phyloP scores from a whole-genome alignment of 768 basidiomycete species.

The Lactarius quietus region DNA sequence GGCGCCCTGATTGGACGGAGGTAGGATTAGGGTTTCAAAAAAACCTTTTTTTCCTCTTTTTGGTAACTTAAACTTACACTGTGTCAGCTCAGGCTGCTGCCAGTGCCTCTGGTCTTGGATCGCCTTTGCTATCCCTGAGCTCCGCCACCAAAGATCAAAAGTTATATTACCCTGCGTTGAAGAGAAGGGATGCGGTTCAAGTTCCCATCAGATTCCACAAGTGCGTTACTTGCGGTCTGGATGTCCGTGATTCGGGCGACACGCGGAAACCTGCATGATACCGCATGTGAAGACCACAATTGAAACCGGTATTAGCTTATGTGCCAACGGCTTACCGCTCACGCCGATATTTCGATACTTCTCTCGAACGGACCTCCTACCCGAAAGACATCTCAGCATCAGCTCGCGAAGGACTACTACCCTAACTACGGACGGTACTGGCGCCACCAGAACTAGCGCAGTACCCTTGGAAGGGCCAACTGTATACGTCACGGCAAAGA shows the following conservation, averaged over 20 bases:
- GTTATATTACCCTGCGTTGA: conserved; percentile 51
- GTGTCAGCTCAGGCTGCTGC: no score
- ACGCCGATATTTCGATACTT: conserved; percentile 48
- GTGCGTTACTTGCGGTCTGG: background rate
- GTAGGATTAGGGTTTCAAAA: background rate
- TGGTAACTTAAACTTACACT: no score
- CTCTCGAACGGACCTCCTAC: conserved; percentile 25
- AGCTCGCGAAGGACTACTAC: conserved; percentile 42
- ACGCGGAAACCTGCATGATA: background rate
- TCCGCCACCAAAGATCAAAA: conserved; percentile 17
- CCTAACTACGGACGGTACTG: conserved; percentile 30
- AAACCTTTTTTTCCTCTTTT: background rate
- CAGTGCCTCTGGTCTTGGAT: background rate
- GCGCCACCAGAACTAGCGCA: conserved; percentile 5
- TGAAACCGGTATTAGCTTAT: background rate
- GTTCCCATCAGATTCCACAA: background rate
- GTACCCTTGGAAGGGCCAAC: no score
- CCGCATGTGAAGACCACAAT: background rate
- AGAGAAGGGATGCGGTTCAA: background rate
- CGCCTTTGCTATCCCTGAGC: background rate
- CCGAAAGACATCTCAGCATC: conserved; percentile 42
- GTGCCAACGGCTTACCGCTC: conserved; percentile 30
- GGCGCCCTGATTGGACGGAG: background rate
- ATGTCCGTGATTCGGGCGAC: background rate
- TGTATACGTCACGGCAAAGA: conserved; percentile 43